phyloP scores from a whole-genome alignment of 352 stramenopile species.

The Aphanomyces astaci region DNA sequence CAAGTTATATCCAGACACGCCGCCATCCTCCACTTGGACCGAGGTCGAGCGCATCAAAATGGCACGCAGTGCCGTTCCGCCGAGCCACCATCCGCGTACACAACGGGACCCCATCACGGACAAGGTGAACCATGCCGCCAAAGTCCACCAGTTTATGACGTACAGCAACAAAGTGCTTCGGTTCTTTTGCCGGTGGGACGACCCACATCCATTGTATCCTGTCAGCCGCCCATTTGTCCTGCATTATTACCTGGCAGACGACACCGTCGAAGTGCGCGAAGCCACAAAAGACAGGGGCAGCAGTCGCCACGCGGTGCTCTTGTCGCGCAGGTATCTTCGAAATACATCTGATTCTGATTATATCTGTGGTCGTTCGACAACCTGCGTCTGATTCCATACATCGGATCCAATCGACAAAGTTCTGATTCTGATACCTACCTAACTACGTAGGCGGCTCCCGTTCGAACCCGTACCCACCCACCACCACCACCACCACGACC shows the following conservation, averaged over 20 bases:
- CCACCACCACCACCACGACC: no score
- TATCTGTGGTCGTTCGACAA: no score
- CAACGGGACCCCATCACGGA: constrained; percentile 2
- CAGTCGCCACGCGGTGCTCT: constrained; percentile 67
- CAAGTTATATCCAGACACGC: constrained; percentile 69
- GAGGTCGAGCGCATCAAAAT: constrained; percentile 54
- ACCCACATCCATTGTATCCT: constrained; percentile 83
- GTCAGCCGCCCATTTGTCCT: constrained; percentile 83
- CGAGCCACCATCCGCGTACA: no score
- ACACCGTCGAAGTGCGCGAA: constrained; percentile 89
- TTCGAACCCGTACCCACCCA: no score
- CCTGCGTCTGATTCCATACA: no score
- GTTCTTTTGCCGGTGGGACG: constrained; percentile 90
- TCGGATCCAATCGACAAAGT: no score
- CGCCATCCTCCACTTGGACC: constrained; percentile 30
- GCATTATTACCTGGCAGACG: constrained; percentile 89
- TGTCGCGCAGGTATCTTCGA: constrained; percentile 63
- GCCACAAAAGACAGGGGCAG: constrained; percentile 37
- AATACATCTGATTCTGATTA: no score
- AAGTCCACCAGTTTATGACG: constrained; percentile 64
- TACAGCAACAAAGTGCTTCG: constrained; percentile 81
- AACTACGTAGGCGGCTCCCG: background rate
- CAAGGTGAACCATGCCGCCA: constrained; percentile 35
- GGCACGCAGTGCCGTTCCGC: constrained; percentile 27
- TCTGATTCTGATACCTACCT: no score